A percentile compares a stretch with the other conserved stretches of the same genome.
Evolutionary conservation across 768 basidiomycete species (phyloP).

Genomic region (Auriscalpium orientale): DNA sequence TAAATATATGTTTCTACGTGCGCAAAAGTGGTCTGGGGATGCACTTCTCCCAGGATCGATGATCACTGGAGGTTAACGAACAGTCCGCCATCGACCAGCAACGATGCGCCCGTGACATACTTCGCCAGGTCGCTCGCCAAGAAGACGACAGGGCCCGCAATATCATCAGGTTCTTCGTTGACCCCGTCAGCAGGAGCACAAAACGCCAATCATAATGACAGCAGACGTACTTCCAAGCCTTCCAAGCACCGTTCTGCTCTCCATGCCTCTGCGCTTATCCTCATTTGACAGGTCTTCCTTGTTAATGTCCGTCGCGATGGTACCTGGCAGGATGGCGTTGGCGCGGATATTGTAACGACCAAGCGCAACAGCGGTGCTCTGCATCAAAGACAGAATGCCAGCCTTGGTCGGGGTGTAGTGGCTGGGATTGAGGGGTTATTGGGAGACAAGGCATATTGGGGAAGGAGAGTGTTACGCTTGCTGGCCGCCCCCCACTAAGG

Average conservation of each 20-base stretch:
- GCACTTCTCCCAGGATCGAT: background rate
- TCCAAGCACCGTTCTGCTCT: conserved; percentile 56
- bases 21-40: background rate
- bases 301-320: conserved; percentile 73
- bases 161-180: conserved; percentile 50
- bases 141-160: conserved; percentile 70
- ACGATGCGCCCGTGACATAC: conserved; percentile 60
- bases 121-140: conserved; percentile 63
- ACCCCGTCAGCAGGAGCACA: background rate
- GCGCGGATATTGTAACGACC: conserved; percentile 73
- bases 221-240: conserved; percentile 52
- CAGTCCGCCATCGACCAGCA: conserved; percentile 66
- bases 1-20: background rate
- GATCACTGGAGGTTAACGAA: conserved; percentile 65
- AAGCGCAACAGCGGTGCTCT: conserved; percentile 68
- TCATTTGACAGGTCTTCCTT: conserved; percentile 60
- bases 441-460: background rate
- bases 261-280: conserved; percentile 53
- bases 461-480: conserved; percentile 40
- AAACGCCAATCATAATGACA: background rate
- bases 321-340: conserved; percentile 67
- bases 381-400: conserved; percentile 71
- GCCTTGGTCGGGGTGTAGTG: conserved; percentile 82
- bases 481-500: conserved; percentile 66
- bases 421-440: conserved; percentile 21